Percentiles rank a stretch among this genome's conserved stretches.
These are phyloP conservation scores for Asterochloris erici DNA, from an alignment of 139 green algal species.

Conservation along the genomic window DNA sequence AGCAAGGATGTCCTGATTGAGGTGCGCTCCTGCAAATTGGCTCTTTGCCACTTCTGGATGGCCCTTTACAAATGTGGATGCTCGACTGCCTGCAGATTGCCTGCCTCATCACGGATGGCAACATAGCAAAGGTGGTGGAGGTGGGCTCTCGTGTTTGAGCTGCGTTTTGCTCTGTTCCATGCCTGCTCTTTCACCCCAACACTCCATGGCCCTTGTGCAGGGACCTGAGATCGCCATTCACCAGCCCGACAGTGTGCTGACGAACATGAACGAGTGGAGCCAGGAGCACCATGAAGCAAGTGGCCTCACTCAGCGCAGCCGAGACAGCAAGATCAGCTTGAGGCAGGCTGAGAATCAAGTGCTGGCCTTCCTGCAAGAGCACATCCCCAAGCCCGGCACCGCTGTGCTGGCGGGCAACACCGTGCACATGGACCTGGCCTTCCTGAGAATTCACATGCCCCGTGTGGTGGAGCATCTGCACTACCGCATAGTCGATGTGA, in stretches of 20 bases:
- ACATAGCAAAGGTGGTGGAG: constrained; percentile 50
- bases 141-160: constrained; percentile 24
- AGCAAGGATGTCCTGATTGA: constrained; percentile 86
- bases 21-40: constrained; percentile 30
- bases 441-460: constrained; percentile 87
- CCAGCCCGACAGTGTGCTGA: constrained; percentile 73
- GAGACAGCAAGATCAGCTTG: constrained; percentile 55
- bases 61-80: too few species aligned
- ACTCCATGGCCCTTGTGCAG: constrained; percentile 28
- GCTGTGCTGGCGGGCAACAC: constrained; percentile 61
- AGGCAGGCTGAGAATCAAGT: constrained; percentile 68
- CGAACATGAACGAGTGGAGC: constrained; percentile 93
- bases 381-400: constrained; percentile 5
- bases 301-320: constrained; percentile 41
- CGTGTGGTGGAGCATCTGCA: constrained; percentile 64
- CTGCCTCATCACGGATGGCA: constrained; percentile 81
- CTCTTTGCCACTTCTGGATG: too few species aligned
- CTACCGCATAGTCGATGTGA: constrained; percentile 78
- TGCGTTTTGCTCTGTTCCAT: background rate
- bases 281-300: constrained; percentile 77
- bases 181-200: background rate
- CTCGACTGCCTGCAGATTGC: constrained; percentile 29
- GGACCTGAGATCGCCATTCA: constrained; percentile 86
- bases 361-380: constrained; percentile 19
- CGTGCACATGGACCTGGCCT: constrained; percentile 86